These are phyloP conservation scores for Suhomyces anneliseae DNA, from an alignment of 1,139 yeast species.

Conservation along the genomic window DNA sequence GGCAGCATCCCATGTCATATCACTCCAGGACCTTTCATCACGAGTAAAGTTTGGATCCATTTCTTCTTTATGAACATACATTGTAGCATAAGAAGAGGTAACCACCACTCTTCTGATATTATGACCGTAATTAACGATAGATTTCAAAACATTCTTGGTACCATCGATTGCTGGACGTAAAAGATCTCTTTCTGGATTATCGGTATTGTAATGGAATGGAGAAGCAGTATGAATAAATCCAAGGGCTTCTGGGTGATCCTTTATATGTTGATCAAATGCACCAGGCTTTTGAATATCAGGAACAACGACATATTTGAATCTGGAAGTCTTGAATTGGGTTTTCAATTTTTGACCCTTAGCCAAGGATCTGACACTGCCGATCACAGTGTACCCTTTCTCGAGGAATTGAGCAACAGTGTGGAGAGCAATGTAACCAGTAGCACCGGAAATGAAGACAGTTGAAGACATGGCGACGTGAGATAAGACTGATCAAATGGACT, in stretches of 20 bases:
- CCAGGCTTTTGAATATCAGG: conserved; percentile 27
- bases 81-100: conserved; percentile 58
- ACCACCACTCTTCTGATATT: conserved; percentile 51
- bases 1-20: conserved; percentile 39
- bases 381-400: conserved; percentile 29
- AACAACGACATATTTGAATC: conserved; percentile 30
- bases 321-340: conserved; percentile 16
- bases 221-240: conserved; percentile 18
- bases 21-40: conserved; percentile 37
- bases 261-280: conserved; percentile 32
- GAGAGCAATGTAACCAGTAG: conserved; percentile 41
- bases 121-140: conserved; percentile 42
- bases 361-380: conserved; percentile 38
- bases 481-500: not conserved
- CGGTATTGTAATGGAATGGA: conserved; percentile 10
- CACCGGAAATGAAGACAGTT: conserved; percentile 43
- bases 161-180: conserved; percentile 23
- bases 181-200: conserved; percentile 12
- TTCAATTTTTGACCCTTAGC: conserved; percentile 32
- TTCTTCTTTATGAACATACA: conserved; percentile 13
- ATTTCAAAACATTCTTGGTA: conserved; percentile 26
- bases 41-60: conserved; percentile 10
- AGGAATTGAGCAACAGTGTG: conserved; percentile 23
- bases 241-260: conserved; percentile 28
- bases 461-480: conserved; percentile 1